These are phyloP conservation scores for Salvia hispanica DNA, from an alignment of 257 asterid species.

Conservation along the genomic window DNA sequence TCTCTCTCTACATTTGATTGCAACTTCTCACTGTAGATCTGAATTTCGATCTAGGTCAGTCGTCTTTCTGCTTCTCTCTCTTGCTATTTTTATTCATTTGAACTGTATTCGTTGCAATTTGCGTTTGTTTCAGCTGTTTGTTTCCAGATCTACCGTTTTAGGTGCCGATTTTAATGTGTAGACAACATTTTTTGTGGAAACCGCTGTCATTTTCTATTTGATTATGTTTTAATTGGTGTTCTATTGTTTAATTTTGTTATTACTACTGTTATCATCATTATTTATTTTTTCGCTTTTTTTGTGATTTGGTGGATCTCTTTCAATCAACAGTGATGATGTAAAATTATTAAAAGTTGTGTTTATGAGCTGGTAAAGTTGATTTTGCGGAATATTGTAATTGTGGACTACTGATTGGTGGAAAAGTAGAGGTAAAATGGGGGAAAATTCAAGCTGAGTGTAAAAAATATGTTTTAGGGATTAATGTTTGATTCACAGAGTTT, in stretches of 20 bases:
- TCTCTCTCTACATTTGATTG: conserved; percentile 2
- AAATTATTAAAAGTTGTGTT: background rate
- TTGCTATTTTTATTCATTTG: background rate
- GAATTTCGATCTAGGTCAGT: conserved; percentile 28
- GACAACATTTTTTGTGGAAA: conserved; percentile 6
- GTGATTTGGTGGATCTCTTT: conserved; percentile 24
- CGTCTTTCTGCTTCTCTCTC: conserved; percentile 6
- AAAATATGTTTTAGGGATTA: background rate
- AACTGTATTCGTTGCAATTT: background rate
- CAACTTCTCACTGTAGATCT: conserved; percentile 37
- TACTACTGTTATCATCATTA: background rate
- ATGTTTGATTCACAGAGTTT: background rate
- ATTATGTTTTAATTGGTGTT: background rate
- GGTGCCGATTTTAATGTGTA: conserved; percentile 20
- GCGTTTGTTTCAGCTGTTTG: conserved; percentile 18
- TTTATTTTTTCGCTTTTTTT: background rate
- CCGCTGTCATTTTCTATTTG: background rate
- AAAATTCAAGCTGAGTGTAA: background rate
- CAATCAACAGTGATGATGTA: background rate
- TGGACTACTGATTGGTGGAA: background rate
- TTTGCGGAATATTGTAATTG: background rate
- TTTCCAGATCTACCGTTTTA: conserved; percentile 36
- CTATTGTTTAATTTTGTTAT: conserved; percentile 8
- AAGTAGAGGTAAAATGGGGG: background rate
- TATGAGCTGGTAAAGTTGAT: conserved; percentile 2